Evolutionary conservation across 2,329 filamentous ascomycete genomes (phyloP), one percentile per base, ranked within the genome.

Genomic region (Neopestalotiopsis clavispora): DNA sequence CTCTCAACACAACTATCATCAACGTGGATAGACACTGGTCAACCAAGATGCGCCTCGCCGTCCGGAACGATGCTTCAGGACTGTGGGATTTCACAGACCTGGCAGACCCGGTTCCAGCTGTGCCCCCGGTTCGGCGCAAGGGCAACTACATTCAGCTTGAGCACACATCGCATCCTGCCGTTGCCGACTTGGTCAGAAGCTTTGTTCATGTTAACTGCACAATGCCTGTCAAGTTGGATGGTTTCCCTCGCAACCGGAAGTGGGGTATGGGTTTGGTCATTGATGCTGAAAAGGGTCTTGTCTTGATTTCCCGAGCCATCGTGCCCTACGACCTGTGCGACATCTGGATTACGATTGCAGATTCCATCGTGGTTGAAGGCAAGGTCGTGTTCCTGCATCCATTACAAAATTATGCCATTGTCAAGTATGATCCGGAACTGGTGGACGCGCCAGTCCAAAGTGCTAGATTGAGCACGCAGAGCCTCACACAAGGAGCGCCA

Each of bases 231-330:
- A 98, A 98, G 84, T 87, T 99, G 10, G 96, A 99, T 78, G 96
- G 96, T n/a, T 99, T 97, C 79, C 97, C 96, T 5, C 94, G 96
- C 79, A 94, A 96, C 73, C 89, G 94, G 63, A 96, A 97, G 82
- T 96, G 94, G 83, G 96, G 96, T 0, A 98, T 97, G 86, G 96
- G 96, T 52, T 84, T 99, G 49, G 95, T 99, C n/a, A 93, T 99
- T 71, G 96, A 99, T 80, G 96, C 97, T 0, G 94, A 97, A 70
- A 95, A 98, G 83, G 96, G 96, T 20, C 86, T 99, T 20, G 96
- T 99, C 6, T 89, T 98, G 69, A 95, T 98, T 67, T 98, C 96
- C 1, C 86, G 96, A 77, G 95, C 97, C 1, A 94, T 98, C 72
- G 93, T 99, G 23, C 96, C 96, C 2, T 98, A 98, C 77, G 94